Conservation (phyloP, 2,329 filamentous ascomycete species). For the Aspergillus spinulosporus region DNA sequence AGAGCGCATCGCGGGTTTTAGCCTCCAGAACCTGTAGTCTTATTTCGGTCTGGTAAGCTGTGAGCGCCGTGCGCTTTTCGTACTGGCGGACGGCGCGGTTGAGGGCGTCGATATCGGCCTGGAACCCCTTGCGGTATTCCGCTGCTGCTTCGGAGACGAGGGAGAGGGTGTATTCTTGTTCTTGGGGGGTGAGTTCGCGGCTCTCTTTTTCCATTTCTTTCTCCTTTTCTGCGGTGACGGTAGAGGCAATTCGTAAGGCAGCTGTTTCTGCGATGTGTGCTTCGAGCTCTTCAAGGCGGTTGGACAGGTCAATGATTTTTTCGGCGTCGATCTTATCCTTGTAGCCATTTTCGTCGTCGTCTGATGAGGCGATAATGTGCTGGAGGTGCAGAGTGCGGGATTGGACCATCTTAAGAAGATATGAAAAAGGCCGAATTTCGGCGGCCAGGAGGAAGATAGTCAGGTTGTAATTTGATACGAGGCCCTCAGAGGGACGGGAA, state of each 20-base stretch:
- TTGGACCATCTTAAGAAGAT: conserved; percentile 77
- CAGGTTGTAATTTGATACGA: conserved; percentile 91
- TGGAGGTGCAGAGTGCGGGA: conserved; percentile 79
- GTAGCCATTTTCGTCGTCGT: conserved; percentile 38
- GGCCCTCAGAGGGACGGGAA: conserved; percentile 76
- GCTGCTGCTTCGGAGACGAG: conserved; percentile 42
- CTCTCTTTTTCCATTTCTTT: neutral
- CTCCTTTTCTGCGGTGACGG: neutral
- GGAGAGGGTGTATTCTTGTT: conserved; percentile 44
- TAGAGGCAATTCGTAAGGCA: conserved; percentile 26
- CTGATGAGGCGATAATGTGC: conserved; percentile 58
- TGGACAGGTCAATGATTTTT: conserved; percentile 58
- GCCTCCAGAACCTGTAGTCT: conserved; percentile 71
- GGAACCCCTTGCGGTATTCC: conserved; percentile 66
- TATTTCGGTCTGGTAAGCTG: conserved; percentile 73
- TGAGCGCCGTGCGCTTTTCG: conserved; percentile 79
- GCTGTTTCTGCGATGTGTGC: conserved; percentile 50
- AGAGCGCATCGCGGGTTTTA: conserved; percentile 72
- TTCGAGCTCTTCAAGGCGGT: conserved; percentile 71
- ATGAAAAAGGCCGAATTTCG: conserved; percentile 78
- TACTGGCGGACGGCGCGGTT: conserved; percentile 87
- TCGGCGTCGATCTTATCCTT: conserved; percentile 27
- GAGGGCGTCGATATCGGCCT: conserved; percentile 82
- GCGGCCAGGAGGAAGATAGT: conserved; percentile 89
- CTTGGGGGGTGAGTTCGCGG: conserved; percentile 20